Conservation (phyloP, 768 basidiomycete species). For the Pulveroboletus frians region DNA sequence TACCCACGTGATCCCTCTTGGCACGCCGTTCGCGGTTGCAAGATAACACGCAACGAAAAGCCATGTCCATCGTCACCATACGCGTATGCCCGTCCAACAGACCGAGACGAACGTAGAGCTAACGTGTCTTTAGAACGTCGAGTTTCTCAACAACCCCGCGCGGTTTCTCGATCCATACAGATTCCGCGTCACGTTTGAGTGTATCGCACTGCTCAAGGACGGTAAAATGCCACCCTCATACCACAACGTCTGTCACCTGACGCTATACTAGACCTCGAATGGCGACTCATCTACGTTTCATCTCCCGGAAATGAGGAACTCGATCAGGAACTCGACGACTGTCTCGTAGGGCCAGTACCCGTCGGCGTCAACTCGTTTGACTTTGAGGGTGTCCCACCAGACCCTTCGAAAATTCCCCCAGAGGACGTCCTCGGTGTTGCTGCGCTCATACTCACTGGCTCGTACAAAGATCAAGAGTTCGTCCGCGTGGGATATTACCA, state of each 20-base stretch:
- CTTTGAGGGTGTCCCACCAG: slow-evolving; percentile 84
- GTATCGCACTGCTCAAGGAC: slow-evolving; percentile 85
- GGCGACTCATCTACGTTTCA: slow-evolving; percentile 96
- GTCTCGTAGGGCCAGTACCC: slow-evolving; percentile 95
- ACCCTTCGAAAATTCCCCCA: slow-evolving; percentile 76
- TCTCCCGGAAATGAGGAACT: slow-evolving; percentile 86
- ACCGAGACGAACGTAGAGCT: background rate
- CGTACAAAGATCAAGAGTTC: slow-evolving; percentile 96
- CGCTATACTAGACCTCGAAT: slow-evolving; percentile 75
- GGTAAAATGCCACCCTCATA: slow-evolving; percentile 41
- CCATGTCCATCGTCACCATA: slow-evolving; percentile 68
- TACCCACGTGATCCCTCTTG: slow-evolving; percentile 3
- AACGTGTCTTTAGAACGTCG: slow-evolving; percentile 57
- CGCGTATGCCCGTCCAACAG: slow-evolving; percentile 38
- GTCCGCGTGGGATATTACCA: slow-evolving; percentile 99
- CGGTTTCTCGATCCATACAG: slow-evolving; percentile 86
- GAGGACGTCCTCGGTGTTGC: slow-evolving; percentile 95
- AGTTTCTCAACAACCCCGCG: slow-evolving; percentile 91
- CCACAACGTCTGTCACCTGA: background rate
- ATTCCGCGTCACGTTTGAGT: slow-evolving; percentile 96
- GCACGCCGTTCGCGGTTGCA: background rate
- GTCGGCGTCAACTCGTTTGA: slow-evolving; percentile 97
- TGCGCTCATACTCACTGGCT: slow-evolving; percentile 93
- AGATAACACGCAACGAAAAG: background rate
- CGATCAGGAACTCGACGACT: slow-evolving; percentile 97